Base-by-base conservation (phyloP, 148 eudicot genomes). In the Nepenthes mirabilis region DNA sequence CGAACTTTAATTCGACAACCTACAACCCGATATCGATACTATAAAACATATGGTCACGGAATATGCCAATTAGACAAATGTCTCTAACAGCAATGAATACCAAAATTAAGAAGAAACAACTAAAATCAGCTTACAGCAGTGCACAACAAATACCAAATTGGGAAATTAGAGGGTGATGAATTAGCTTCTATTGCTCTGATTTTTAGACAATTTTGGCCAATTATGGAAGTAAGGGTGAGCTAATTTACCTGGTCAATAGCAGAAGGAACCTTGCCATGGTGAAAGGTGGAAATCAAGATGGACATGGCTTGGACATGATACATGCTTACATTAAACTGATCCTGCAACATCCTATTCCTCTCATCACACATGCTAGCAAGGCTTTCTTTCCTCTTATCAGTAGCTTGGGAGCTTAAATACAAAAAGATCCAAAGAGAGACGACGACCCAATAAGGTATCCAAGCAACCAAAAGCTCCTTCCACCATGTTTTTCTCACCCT, bases 261-360 rank as follows among this genome's bases (percentile, higher is more conserved):
- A 36, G 90, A 71, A 32, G 90, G 90, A 53, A 67, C 70, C 72
- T 76, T 81, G 55, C 76, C 77, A 66, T 84, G 90, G 65, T 84
- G 77, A 51, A 84, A 84, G 53, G 83, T 84, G 12, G 83, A 77
- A 48, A 84, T 71, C 74, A 84, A 66, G 51, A 81, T 77, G n/a
- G 90, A 76, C 80, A 84, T 69, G 40, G 90, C 90, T 63, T 84
- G 86, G 2, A 84, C 66, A 66, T 84, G 90, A 61, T 84, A 81
- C 83, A 84, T 74, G 65, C 86, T 81, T 37, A 84, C 86, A 74
- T 84, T 84, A 45, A 84, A 84, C 78, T 84, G 86, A 79, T 84
- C 90, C 40, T 84, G 86, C 45, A 84, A 60, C 90, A 84, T 84
- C 50, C 90, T 66, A 53, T 86, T 83, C 59, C 90, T 81, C 78